Base-by-base conservation (phyloP, 2,329 filamentous ascomycete genomes). In the Fusarium sulawesiense region DNA sequence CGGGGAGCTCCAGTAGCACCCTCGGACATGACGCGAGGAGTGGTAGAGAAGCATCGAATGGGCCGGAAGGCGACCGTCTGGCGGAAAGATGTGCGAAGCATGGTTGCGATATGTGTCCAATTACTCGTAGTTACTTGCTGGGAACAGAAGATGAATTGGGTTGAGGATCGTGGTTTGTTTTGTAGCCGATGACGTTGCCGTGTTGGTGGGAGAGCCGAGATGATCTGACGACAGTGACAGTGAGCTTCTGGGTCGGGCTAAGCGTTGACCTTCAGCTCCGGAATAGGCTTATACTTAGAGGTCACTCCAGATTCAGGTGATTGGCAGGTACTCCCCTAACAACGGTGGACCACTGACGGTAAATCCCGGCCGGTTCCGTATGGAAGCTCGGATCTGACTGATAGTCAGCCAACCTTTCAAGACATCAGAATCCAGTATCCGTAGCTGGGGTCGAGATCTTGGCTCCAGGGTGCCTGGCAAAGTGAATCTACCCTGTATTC, bases 1-100 rank as follows among this genome's bases (percentile, higher is more conserved):
- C 83, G 85, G 67, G 86, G 86, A 60, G 87, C 81, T 62, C 91
- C 91, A 70, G 88, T 91, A 79, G 93, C 92, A 71, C 92, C 92
- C 74, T 87, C 91, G 66, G 80, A 83, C 88, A 93, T 92, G 78
- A 81, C 86, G 78, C 87, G 85, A 72, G 85, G 80, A 62, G 89
- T 87, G 71, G 86, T 88, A 67, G 89, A 86, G 83, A 93, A 91
- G 74, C 89, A 85, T 61, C 79, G 82, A 74, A 87, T 82, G 76
- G 88, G 85, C 78, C 86, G 84, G 77, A 85, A 79, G 73, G 84
- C 78, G 70, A 84, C 84, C 75, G 84, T 81, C 81, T 88, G 87
- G 80, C 83, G 79, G 77, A 90, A 80, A 73, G 86, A 81, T 78
- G 90, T 88, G 79, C 91, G 90, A 77, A 92, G 86, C 92, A 94